Evolutionary conservation across 1,139 yeast species (phyloP), one percentile per base, ranked within the genome.

Genomic region (Diutina mesorugosa): DNA sequence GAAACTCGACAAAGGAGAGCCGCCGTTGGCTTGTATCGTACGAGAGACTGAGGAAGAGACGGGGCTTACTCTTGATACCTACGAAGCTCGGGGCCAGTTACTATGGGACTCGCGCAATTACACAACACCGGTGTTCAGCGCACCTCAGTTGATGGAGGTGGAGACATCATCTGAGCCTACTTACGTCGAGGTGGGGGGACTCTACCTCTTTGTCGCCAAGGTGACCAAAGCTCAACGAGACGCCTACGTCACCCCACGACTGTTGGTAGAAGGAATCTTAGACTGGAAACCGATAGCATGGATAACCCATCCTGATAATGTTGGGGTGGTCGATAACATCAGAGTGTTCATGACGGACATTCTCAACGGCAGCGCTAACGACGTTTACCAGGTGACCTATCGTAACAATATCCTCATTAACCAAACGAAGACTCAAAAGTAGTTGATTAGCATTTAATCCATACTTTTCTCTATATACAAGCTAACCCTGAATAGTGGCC

Each of bases 1-100:
- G 0, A 77, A 77, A 60, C 61, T 77, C 18, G 77, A 76, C 32
- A 57, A 61, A 0, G 65, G 60, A 9, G 80, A 75, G 61, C 59
- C 70, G 2, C 74, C 80, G 1, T 59, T 67, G 41, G 69, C 71
- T 9, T 74, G 81, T 57, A 76, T 77, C 26, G 66, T 72, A 4
- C 61, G 81, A 55, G 81, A 77, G 62, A 72, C 79, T 0, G 51
- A 61, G 18, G 81, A 77, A 63, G 81, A 77, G 61, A 73, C 81
- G 0, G 79, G 78, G 2, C 63, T 77, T 50, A 45, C 56, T n/a
- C 32, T 65, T 28, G 65, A 69, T 0, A 67, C 67, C 51, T 74
- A 66, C 57, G 58, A 61, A 47, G 60, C 69, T 8, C 63, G 77
- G 53, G 81, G 81, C 0, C 69, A 69, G 3, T 67, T 77, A 61